A percentile compares a stretch with the other conserved stretches of the same genome.
phyloP scores from a whole-genome alignment of 1,139 yeast species.

The Magnusiomyces magnusii region DNA sequence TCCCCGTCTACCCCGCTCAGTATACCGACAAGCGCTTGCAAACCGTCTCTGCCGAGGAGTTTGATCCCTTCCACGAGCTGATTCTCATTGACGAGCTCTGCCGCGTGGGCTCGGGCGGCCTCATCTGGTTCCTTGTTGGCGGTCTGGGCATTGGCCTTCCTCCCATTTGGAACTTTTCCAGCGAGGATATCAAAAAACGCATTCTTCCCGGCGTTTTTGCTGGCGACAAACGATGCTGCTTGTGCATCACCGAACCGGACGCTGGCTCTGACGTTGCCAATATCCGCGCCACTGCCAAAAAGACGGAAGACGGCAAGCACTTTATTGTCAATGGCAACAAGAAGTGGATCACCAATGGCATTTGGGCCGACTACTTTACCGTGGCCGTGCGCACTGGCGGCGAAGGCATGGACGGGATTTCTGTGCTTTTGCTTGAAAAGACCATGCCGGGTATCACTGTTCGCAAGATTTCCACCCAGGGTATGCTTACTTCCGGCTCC shows the following conservation, averaged over 20 bases:
- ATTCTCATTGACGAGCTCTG: constrained; percentile 36
- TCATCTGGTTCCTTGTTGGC: constrained; percentile 36
- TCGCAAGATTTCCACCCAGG: constrained; percentile 37
- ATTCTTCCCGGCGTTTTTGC: constrained; percentile 33
- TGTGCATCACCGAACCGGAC: constrained; percentile 39
- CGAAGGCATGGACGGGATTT: constrained; percentile 37
- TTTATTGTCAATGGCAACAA: constrained; percentile 40
- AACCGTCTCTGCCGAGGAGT: constrained; percentile 33
- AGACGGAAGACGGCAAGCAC: constrained; percentile 36
- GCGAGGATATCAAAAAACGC: constrained; percentile 31
- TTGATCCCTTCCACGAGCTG: constrained; percentile 36
- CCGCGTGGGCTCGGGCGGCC: constrained; percentile 38
- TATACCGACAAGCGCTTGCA: constrained; percentile 31
- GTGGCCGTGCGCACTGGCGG: constrained; percentile 43
- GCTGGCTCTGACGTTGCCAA: constrained; percentile 42
- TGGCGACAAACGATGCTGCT: constrained; percentile 38
- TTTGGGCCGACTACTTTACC: constrained; percentile 39
- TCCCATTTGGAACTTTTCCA: constrained; percentile 34
- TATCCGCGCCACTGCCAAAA: constrained; percentile 35
- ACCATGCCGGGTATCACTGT: constrained; percentile 36
- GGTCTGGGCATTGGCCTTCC: constrained; percentile 39
- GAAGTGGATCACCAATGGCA: constrained; percentile 42
- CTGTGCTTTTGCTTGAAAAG: constrained; percentile 37
- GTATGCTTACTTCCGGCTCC: constrained; percentile 37
- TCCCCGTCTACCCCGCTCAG: constrained; percentile 30